Conservation (phyloP, 192 early-diverging fungal genomes). For the Podochytrium sp. region DNA sequence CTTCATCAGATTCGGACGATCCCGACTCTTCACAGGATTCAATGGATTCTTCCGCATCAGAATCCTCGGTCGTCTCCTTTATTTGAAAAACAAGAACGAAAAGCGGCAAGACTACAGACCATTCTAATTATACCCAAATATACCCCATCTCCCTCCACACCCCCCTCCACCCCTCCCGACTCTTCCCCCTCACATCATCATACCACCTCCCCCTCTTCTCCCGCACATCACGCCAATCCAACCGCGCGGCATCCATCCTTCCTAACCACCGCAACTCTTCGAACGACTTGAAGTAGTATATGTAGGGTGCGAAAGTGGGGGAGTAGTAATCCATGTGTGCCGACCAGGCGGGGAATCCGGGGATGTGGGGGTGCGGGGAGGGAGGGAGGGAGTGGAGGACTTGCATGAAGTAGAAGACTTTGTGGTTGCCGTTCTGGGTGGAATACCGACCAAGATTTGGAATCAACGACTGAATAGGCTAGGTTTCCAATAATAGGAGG, state of each 20-base stretch:
- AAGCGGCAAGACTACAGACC: too few species aligned
- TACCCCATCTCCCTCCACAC: too few species aligned
- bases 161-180: too few species aligned
- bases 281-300: slow-evolving; percentile 16
- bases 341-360: slow-evolving; percentile 16
- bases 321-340: slow-evolving; percentile 32
- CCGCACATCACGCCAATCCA: slow-evolving; percentile 13
- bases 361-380: neutral
- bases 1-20: too few species aligned
- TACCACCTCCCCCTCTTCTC: too few species aligned
- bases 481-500: neutral
- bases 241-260: neutral
- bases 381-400: neutral
- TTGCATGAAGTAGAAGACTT: slow-evolving; percentile 4
- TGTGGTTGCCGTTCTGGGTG: slow-evolving; percentile 3
- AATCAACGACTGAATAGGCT: too few species aligned
- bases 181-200: too few species aligned
- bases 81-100: too few species aligned
- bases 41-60: too few species aligned
- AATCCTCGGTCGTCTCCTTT: too few species aligned
- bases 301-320: slow-evolving; percentile 23
- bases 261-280: neutral
- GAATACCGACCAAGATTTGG: neutral
- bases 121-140: too few species aligned
- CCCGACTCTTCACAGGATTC: too few species aligned